Evolutionary conservation across 257 asterid genomes (phyloP), one percentile per base, ranked within the genome.

Genomic region (Penstemon davidsonii): DNA sequence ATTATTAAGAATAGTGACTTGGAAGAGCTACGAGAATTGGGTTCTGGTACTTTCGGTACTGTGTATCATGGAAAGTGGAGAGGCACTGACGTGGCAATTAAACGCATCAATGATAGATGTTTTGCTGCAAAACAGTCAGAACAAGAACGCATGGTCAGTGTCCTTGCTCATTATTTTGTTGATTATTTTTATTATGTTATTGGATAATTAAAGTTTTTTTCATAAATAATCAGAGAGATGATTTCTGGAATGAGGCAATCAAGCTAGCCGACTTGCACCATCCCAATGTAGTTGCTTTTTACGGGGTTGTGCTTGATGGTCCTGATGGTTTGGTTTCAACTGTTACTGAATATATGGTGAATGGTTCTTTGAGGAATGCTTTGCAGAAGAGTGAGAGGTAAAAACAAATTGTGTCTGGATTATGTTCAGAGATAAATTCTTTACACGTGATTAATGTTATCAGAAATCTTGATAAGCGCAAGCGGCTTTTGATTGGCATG

Each of bases 51-150:
- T 50, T 94, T 91, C 79, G 99, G 99, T 69, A 94, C 99, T n/a
- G 99, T 94, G 80, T 94, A 91, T 83, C 97, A 94, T 81, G 99
- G 99, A 36, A 94, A 91, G 85, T 94, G 97, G 99, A 94, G 99
- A 76, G 99, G 99, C 52, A 85, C 96, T 0, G 99, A 94, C 80
- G 96, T 94, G 53, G 99, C 99, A 60, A 88, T 94, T 69, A 94
- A 94, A 75, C 89, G 97, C 70, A 94, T 94, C 52, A 94, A 88
- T 59, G 96, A 88, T 52, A 83, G 99, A 72, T 94, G 99, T 72
- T 94, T 94, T 73, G 83, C 89, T n/a, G 96, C 93, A 70, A 94
- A 94, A 82, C 89, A 96, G 76, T 94, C 99, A 47, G 99, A 94
- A 69, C 90, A 91, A 78, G 95, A 90, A 45, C 96, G 97, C 84